Evolutionary conservation across 345 rosid genomes (phyloP).

Genomic region (Lenwebbia sp.): DNA sequence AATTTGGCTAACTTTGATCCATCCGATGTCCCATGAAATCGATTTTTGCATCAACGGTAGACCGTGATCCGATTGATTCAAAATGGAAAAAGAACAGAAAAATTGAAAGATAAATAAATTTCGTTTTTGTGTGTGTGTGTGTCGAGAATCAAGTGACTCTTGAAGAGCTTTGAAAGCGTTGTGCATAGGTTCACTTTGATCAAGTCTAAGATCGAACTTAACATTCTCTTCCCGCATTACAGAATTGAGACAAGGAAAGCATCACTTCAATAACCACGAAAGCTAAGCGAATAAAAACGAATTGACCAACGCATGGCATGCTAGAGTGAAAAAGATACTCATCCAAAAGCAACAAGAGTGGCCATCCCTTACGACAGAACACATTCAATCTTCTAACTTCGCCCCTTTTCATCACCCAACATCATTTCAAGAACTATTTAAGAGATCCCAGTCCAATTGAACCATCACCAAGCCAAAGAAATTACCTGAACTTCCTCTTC

Average conservation of each 20-base stretch:
- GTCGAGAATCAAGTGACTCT: constrained; percentile 36
- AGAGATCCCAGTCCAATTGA: not conserved
- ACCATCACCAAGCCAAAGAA: not conserved
- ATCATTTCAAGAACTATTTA: not conserved
- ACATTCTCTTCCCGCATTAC: constrained; percentile 61
- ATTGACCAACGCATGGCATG: not conserved
- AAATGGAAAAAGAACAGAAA: too few relatives aligned
- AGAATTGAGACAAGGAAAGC: constrained; percentile 5
- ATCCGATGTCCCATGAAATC: too few relatives aligned
- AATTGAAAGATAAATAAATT: too few relatives aligned
- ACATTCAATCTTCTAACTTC: not conserved
- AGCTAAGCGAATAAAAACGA: not conserved
- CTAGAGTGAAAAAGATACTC: not conserved
- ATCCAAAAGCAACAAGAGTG: not conserved
- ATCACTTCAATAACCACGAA: not conserved
- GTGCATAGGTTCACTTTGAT: constrained; percentile 67
- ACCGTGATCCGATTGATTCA: too few relatives aligned
- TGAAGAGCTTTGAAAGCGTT: constrained; percentile 60
- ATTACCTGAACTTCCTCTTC: constrained; percentile 82
- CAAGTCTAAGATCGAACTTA: constrained; percentile 50
- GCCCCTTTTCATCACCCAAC: not conserved
- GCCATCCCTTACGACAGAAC: not conserved
- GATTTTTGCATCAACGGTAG: too few relatives aligned
- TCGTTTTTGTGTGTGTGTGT: too few relatives aligned
- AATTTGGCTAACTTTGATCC: too few relatives aligned